Conservation (phyloP, 176 grass and related monocot genomes). For the Metroxylon sagu region DNA sequence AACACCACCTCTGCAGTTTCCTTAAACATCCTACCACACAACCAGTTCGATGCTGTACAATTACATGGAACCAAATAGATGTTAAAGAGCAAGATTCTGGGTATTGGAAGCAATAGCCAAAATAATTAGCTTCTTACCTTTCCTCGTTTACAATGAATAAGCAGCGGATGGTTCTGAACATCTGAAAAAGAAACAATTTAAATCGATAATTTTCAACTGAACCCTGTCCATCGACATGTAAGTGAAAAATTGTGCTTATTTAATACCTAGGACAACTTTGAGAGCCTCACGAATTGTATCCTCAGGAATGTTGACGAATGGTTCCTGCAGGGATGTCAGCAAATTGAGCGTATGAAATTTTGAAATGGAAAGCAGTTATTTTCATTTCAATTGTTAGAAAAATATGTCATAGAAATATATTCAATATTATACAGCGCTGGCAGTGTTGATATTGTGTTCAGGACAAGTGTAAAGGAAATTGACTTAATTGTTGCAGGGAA, state of each 20-base stretch:
- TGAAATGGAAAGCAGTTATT: too few species aligned
- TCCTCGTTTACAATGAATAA: constrained; percentile 91
- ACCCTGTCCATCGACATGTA: constrained; percentile 1
- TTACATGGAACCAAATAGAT: neutral
- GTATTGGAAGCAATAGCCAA: too few species aligned
- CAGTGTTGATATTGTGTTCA: too few species aligned
- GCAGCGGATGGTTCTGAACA: constrained; percentile 65
- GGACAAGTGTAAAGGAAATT: too few species aligned
- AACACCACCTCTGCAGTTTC: constrained; percentile 73
- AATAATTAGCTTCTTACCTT: constrained; percentile 31
- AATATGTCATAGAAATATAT: too few species aligned
- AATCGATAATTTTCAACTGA: neutral
- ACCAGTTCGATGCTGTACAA: constrained; percentile 79
- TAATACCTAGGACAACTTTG: constrained; percentile 70
- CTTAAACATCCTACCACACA: constrained; percentile 81
- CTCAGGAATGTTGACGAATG: constrained; percentile 54
- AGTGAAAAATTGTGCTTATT: neutral
- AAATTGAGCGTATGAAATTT: too few species aligned
- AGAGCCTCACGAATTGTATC: constrained; percentile 73
- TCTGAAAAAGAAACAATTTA: constrained; percentile 33
- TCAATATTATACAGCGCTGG: too few species aligned
- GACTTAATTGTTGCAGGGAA: too few species aligned
- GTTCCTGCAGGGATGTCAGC: constrained; percentile 38
- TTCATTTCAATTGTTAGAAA: too few species aligned
- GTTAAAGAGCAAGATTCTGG: too few species aligned